Evolutionary conservation across 257 asterid genomes (phyloP), one percentile per base, ranked within the genome.

Genomic region (Cinchona pubescens): DNA sequence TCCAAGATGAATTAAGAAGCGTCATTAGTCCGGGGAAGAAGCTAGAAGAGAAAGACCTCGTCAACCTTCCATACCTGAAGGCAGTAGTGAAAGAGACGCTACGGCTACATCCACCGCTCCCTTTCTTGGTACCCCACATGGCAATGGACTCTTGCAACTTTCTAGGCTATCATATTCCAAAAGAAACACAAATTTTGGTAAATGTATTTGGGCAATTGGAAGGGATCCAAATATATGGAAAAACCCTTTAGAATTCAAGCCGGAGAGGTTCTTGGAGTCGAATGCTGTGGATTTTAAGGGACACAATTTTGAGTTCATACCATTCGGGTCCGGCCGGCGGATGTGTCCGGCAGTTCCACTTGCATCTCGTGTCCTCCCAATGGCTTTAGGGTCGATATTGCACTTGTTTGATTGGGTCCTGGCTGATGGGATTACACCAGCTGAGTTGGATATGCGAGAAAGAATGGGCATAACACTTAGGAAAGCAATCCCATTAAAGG

Each of bases 31-130:
- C 85, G 10, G 79, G 80, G 0, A 46, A 62, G 3, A 76, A 78
- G 55, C 59, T 88, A 0, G 81, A 82, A 27, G 94, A 91, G 76
- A 69, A 82, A 3, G 74, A 85, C 77, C 14, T 86, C 3, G 83
- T 78, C 0, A 70, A 78, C 4, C 94, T 91, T 49, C 93, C 90
- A 42, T 90, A 91, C 75, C 91, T 91, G 0, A 82, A 75, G 34
- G 92, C 96, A 2, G 92, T 88, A 42, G 83, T 90, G 71, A 91
- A 88, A 71, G 97, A 91, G 82, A 90, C 94, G 19, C 86, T 90
- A n/a, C 77, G 97, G 75, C n/a, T 91, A 0, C 96, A 90, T 63
- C 97, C 97, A 64, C 94, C 92, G 1, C 90, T 86, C 73, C 96
- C 96, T 2, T 86, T 90, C 73, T 43, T 88, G 32, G 90, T 88